phyloP scores from a whole-genome alignment of 1,284 basidiomycete species.

The Melampsora larici-populina region DNA sequence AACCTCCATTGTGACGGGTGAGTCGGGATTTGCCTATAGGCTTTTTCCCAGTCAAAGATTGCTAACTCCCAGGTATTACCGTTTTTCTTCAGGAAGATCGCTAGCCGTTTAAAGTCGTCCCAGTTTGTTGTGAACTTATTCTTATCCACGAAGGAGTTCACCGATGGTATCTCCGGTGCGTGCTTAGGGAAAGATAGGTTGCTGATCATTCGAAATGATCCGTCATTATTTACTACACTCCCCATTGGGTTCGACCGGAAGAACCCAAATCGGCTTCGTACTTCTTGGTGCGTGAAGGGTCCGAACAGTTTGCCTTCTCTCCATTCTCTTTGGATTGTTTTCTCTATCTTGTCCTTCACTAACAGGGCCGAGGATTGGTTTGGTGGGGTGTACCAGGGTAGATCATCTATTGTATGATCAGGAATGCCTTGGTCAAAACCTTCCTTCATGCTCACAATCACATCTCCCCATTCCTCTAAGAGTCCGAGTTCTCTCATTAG shows the following conservation, averaged over 20 bases:
- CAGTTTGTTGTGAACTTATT: background rate
- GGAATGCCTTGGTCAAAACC: conserved; percentile 11
- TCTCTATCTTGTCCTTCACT: too few relatives aligned
- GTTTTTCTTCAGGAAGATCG: background rate
- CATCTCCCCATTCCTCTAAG: background rate
- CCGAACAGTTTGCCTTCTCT: background rate
- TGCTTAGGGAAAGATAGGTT: conserved; percentile 2
- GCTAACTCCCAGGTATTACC: background rate
- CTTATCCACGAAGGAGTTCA: conserved; percentile 5
- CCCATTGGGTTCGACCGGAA: too few relatives aligned
- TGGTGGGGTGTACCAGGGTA: too few relatives aligned
- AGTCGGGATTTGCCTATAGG: conserved; percentile 13
- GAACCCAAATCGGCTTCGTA: background rate
- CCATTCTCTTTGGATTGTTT: too few relatives aligned
- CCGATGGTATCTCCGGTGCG: background rate
- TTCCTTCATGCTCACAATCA: background rate
- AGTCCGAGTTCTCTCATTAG: background rate
- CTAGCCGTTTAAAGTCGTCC: background rate
- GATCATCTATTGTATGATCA: background rate
- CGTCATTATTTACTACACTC: too few relatives aligned
- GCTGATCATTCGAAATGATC: background rate
- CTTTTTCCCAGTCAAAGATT: conserved; percentile 9
- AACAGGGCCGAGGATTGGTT: too few relatives aligned
- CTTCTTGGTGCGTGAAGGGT: background rate
- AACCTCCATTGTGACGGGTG: background rate